These are phyloP conservation scores for Syzygium grande DNA, from an alignment of 345 rosid species.

Conservation along the genomic window DNA sequence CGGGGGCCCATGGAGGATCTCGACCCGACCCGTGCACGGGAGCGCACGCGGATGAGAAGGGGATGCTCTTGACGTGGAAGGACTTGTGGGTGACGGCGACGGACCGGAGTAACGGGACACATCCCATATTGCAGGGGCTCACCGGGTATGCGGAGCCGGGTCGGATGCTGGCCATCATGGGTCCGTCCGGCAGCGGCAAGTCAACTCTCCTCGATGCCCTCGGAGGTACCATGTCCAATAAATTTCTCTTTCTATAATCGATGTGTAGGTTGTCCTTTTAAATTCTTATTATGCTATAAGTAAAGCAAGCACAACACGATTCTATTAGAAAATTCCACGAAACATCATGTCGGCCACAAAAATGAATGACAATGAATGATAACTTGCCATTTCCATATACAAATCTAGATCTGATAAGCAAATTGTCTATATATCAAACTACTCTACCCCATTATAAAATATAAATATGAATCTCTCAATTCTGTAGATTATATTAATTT, in stretches of 20 bases:
- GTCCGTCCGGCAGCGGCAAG: conserved; percentile 54
- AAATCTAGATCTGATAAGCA: background rate
- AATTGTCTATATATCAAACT: background rate
- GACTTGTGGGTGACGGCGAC: conserved; percentile 28
- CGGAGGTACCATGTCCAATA: conserved; percentile 16
- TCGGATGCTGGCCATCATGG: conserved; percentile 34
- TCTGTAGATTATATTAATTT: background rate
- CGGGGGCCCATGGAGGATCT: background rate
- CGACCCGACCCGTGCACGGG: background rate
- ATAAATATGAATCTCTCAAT: background rate
- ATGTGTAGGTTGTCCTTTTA: background rate
- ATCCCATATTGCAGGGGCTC: conserved; percentile 18
- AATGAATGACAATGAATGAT: background rate
- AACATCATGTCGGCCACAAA: no score
- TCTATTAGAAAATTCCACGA: background rate
- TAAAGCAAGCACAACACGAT: background rate
- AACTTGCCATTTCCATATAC: background rate
- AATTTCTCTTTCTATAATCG: background rate
- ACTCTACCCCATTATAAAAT: background rate
- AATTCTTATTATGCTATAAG: background rate
- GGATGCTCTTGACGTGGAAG: conserved; percentile 31
- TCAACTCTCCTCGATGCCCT: conserved; percentile 43
- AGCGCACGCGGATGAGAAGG: background rate
- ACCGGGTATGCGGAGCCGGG: conserved; percentile 40
- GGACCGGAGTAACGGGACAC: conserved; percentile 6